Evolutionary conservation across 192 early-diverging fungal genomes (phyloP), one percentile per base, ranked within the genome.

Genomic region (Coemansia sp.): DNA sequence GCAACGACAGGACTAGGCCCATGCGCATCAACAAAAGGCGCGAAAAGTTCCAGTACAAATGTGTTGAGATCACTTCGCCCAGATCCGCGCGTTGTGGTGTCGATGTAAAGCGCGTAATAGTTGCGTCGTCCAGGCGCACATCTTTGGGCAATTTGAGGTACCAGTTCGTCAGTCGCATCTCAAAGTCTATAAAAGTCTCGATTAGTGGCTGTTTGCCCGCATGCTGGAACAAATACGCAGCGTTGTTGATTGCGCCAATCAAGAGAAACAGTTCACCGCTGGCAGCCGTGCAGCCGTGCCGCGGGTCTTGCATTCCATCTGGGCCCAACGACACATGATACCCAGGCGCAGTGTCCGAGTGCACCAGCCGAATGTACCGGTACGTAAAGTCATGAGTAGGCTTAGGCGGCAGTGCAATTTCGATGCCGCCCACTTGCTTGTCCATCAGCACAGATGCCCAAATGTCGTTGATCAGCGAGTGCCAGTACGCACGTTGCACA

Each of bases 401-500:
- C 1, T 39, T 61, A 1, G 71, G 71, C 59, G 76, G 76, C 52
- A 79, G 57, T 20, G 61, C 55, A 24, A 79, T 70, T 26, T 66
- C 71, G 14, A 79, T 67, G 3, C 76, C 76, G 43, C 76, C 71
- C 0, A 79, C 59, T 61, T 73, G 71, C 68, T 79, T 73, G 71
- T 79, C 76, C 76, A 79, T 74, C 56, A 79, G 59, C 61, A 79
- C 76, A 1, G 71, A 62, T 0, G 76, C 71, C 76, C 76, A 79
- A 45, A 79, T 79, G 45, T 79, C 76, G 67, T 79, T 73, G 54
- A 74, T 74, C 20, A 79, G 58, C 62, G 76, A 79, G 71, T 79
- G 76, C 78, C 78, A 81, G 73, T 75, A 81, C 51, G 78, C 73
- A 43, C 78, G 78, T 61, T 65, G 62, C 53, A 81, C 73, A 20